Conservation (phyloP, 352 stramenopile species). For the Globisporangium rhizosaccharum region DNA sequence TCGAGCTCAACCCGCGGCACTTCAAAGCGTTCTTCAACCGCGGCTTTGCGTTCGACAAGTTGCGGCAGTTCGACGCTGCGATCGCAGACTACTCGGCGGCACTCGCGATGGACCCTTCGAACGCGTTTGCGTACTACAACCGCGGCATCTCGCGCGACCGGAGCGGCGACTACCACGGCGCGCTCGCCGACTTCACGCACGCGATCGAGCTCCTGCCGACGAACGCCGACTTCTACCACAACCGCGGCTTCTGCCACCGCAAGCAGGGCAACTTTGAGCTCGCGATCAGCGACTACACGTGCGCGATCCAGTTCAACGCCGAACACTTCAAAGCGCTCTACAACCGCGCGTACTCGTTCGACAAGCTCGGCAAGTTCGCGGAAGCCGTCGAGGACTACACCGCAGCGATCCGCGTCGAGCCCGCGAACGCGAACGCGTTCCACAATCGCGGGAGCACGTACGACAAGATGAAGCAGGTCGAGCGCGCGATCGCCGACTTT, state of each 20-base stretch:
- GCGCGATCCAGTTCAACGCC: conserved; percentile 60
- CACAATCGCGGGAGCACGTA: conserved; percentile 83
- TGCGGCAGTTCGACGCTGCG: conserved; percentile 64
- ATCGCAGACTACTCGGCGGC: conserved; percentile 75
- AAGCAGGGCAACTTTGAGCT: conserved; percentile 76
- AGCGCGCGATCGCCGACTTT: conserved; percentile 65
- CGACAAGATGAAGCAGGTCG: conserved; percentile 64
- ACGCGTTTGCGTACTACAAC: conserved; percentile 82
- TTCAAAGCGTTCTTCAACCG: conserved; percentile 90
- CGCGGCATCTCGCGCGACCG: conserved; percentile 80
- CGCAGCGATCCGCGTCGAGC: conserved; percentile 55
- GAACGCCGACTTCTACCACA: conserved; percentile 83
- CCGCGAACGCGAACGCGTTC: conserved; percentile 71
- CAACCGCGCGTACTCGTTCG: conserved; percentile 83
- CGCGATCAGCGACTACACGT: conserved; percentile 76
- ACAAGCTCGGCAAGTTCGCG: conserved; percentile 67
- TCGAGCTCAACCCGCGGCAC: conserved; percentile 64
- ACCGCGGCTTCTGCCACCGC: conserved; percentile 77
- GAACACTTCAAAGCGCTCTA: conserved; percentile 88
- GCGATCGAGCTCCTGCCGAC: conserved; percentile 71
- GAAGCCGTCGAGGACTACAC: conserved; percentile 79
- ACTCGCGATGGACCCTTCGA: conserved; percentile 59
- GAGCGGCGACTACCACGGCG: conserved; percentile 76
- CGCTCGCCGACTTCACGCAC: conserved; percentile 73
- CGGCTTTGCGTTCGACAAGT: conserved; percentile 82